Evolutionary conservation across 257 asterid species (phyloP).

Genomic region (Rehmannia glutinosa): DNA sequence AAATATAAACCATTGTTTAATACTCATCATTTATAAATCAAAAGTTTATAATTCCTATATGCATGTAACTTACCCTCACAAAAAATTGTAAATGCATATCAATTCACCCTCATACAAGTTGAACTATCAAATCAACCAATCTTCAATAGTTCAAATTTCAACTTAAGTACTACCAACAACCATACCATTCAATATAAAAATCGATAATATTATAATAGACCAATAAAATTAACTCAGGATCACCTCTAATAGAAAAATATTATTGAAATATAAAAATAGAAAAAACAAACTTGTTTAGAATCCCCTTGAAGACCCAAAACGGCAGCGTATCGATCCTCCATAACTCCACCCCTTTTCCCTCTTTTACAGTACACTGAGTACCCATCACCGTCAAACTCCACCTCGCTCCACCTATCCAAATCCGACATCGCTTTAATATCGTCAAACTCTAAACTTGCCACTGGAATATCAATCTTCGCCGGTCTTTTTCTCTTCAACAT

Average conservation of each 20-base stretch:
- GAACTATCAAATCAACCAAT: too few relatives aligned
- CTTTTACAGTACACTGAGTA: slow-evolving; percentile 66
- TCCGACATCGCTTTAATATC: slow-evolving; percentile 19
- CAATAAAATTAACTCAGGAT: neutral
- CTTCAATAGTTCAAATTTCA: neutral
- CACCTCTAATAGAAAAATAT: neutral
- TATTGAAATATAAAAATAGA: neutral
- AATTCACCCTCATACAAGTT: too few relatives aligned
- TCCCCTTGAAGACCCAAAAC: slow-evolving; percentile 36
- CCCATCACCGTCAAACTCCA: slow-evolving; percentile 55
- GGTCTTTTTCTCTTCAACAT: slow-evolving; percentile 75
- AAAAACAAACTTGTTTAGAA: slow-evolving; percentile 50
- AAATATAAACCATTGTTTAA: neutral
- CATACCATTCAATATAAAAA: neutral
- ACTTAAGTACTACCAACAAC: too few relatives aligned
- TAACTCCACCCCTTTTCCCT: slow-evolving; percentile 58
- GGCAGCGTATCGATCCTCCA: slow-evolving; percentile 80
- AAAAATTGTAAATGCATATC: neutral
- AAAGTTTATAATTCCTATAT: too few relatives aligned
- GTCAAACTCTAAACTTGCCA: slow-evolving; percentile 27
- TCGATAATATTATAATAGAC: neutral
- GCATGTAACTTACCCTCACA: neutral
- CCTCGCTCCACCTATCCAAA: slow-evolving; percentile 38
- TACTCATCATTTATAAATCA: neutral
- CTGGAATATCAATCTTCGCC: slow-evolving; percentile 52